Percentiles rank a stretch among this genome's conserved stretches.
Evolutionary conservation across 164 flowering plant genomes (phyloP).

Genomic region (Dillenia suffruticosa): DNA sequence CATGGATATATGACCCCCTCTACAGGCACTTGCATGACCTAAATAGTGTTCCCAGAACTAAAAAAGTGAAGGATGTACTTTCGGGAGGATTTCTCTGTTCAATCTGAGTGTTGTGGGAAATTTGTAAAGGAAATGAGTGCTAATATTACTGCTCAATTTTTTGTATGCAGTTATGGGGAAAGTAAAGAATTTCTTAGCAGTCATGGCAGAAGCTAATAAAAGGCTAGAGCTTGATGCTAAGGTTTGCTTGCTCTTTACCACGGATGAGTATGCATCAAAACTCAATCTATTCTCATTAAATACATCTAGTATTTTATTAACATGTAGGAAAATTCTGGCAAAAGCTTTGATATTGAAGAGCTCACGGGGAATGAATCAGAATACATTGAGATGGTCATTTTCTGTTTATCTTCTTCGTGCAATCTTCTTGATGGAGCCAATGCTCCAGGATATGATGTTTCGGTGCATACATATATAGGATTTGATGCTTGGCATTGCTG

Average conservation of each 20-base stretch:
- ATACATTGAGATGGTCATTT: conserved; percentile 75
- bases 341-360: conserved; percentile 64
- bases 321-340: conserved; percentile 40
- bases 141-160: not conserved
- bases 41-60: no score
- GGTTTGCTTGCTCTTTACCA: conserved; percentile 20
- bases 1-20: no score
- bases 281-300: not conserved
- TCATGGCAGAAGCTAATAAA: conserved; percentile 69
- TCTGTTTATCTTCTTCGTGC: not conserved
- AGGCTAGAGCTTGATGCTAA: conserved; percentile 50
- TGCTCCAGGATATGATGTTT: no score
- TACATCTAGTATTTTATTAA: not conserved
- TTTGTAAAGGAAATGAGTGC: not conserved
- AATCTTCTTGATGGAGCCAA: not conserved
- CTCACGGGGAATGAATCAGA: conserved; percentile 68
- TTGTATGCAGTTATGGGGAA: conserved; percentile 58
- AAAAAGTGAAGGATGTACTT: no score
- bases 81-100: no score
- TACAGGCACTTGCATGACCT: no score
- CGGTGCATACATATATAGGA: conserved; percentile 36
- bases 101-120: no score
- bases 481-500: conserved; percentile 81
- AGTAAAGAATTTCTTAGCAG: conserved; percentile 69
- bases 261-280: not conserved